Evolutionary conservation across 306 rosid species (phyloP), one percentile per base, ranked within the genome.

Genomic region (Lathyrus tuberosus): DNA sequence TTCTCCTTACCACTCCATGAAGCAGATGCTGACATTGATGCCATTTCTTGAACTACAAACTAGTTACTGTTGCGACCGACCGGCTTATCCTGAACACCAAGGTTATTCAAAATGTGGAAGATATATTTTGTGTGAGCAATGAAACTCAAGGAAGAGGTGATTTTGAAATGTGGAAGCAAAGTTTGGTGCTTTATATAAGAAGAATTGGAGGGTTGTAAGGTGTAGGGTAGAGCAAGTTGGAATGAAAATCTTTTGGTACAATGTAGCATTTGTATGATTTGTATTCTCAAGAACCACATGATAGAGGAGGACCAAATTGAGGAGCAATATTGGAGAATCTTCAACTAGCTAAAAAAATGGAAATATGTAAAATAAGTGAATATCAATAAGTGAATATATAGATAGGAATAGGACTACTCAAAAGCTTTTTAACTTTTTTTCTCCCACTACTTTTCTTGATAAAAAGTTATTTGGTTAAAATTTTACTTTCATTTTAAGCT

Each of bases 1-100:
- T 90, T 90, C 42, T 92, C 96, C 85, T 88, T 86, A 13, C 81
- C 83, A 53, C 96, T 81, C 98, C 98, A 92, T 30, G 91, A 85
- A 22, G 77, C 76, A 5, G 91, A 86, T 5, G 92, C 64, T 43
- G 96, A 82, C 81, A 88, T 86, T 68, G 96, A 87, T 43, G 96
- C 88, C 95, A 87, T 89, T 53, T 53, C 31, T 53, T 53, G 0
- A 7, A 33, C 9, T 33, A 33, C 38, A 33, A 33, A 33, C 38
- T 5, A 33, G 5, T n/a, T n/a, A n/a, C n/a, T 7, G 37, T 31
- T 31, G 33, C 33, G 33, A 30, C 33, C 33, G 33, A 4, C 0
- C 4, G 4, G 4, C 0, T 3, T 30, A 30, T 31, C 4, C 5
- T 17, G 6, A 17, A 16, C 56, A 49, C 56, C 26, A 49, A 59